Evolutionary conservation across 108 stramenopile species (phyloP).

Genomic region (Aurantiochytrium sp.): DNA sequence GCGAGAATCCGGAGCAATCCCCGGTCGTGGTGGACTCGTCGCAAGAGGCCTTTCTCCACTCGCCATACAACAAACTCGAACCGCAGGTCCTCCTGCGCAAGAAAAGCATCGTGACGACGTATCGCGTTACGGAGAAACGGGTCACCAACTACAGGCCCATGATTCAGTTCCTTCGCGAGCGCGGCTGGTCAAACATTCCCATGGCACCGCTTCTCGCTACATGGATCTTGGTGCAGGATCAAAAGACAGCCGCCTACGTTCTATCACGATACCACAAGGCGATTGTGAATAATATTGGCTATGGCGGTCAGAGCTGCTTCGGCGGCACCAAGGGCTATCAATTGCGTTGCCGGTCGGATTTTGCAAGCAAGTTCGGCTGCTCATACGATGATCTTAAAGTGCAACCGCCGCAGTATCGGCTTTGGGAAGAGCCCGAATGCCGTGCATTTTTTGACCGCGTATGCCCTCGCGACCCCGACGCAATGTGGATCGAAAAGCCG

Average conservation of each 20-base stretch:
- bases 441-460: neutral
- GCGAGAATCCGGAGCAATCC: neutral
- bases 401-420: constrained; percentile 4
- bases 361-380: neutral
- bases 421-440: neutral
- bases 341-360: neutral
- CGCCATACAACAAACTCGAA: neutral
- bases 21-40: neutral
- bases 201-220: neutral
- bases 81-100: neutral
- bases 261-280: neutral
- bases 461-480: neutral
- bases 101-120: neutral
- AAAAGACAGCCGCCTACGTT: neutral
- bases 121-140: neutral
- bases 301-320: constrained; percentile 4
- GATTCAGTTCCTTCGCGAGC: neutral
- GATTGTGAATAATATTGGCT: neutral
- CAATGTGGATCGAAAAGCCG: constrained; percentile 16
- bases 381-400: neutral
- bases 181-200: neutral
- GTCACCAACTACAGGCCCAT: constrained; percentile 1
- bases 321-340: constrained; percentile 8
- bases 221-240: constrained; percentile 1
- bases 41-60: neutral